These are phyloP conservation scores for Cylindrotheca closterium DNA, from an alignment of 108 stramenopile genomes.

Conservation along the genomic window DNA sequence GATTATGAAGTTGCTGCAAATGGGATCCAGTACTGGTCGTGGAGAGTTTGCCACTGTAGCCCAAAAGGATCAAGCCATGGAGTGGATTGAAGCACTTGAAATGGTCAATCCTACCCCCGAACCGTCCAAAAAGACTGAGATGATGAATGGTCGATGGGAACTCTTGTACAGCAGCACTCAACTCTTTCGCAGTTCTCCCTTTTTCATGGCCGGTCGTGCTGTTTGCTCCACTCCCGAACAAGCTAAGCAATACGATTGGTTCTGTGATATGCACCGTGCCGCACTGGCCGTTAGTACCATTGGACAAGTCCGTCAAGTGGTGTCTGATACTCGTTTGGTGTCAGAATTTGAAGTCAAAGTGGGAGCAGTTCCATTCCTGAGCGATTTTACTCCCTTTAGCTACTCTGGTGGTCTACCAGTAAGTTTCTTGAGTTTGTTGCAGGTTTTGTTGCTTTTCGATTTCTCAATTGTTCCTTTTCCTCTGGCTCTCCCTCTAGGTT, in stretches of 20 bases:
- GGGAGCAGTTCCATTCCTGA: constrained; percentile 76
- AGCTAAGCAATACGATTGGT: constrained; percentile 81
- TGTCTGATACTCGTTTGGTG: constrained; percentile 41
- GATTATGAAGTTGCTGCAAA: constrained; percentile 9
- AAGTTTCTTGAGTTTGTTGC: constrained; percentile 3
- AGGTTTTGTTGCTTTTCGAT: background rate
- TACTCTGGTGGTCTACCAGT: constrained; percentile 78
- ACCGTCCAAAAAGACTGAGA: constrained; percentile 20
- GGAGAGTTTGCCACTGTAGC: constrained; percentile 57
- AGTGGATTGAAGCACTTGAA: constrained; percentile 46
- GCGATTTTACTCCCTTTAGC: constrained; percentile 52
- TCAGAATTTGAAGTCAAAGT: constrained; percentile 86
- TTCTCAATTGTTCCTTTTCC: background rate
- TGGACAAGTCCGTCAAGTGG: constrained; percentile 76
- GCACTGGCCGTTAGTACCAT: constrained; percentile 78
- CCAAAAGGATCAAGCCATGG: constrained; percentile 48
- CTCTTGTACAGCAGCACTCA: constrained; percentile 72
- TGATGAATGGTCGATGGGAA: constrained; percentile 75
- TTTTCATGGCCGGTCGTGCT: constrained; percentile 87
- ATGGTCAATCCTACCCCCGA: constrained; percentile 24
- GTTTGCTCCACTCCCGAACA: constrained; percentile 65
- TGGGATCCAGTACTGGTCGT: constrained; percentile 68
- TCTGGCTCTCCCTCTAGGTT: constrained; percentile 19
- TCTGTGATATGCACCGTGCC: constrained; percentile 86
- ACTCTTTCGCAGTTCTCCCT: constrained; percentile 82